Evolutionary conservation across 306 rosid species (phyloP).

Genomic region (Spatholobus suberectus): DNA sequence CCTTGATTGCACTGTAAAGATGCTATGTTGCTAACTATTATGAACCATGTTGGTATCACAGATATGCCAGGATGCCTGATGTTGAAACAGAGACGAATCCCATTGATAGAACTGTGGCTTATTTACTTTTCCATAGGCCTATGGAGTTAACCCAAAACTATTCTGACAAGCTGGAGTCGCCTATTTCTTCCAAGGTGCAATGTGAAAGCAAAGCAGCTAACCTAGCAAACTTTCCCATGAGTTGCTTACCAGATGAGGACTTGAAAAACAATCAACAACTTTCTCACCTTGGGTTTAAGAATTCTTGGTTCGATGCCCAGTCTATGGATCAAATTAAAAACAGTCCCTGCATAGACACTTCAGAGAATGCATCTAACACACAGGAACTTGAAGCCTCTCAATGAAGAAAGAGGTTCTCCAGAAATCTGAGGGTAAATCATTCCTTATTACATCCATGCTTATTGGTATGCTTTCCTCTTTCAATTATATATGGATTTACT

Average conservation of each 20-base stretch:
- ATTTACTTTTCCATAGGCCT: constrained; percentile 86
- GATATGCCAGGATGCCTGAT: constrained; percentile 58
- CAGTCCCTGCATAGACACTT: constrained; percentile 57
- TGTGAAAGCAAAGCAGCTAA: constrained; percentile 48
- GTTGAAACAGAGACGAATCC: constrained; percentile 88
- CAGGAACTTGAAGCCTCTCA: constrained; percentile 66
- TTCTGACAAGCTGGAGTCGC: constrained; percentile 56
- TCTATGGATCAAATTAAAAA: constrained; percentile 48
- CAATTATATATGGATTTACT: constrained; percentile 48
- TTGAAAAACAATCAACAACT: constrained; percentile 44
- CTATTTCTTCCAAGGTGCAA: constrained; percentile 53
- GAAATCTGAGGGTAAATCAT: constrained; percentile 65
- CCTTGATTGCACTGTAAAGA: constrained; percentile 16
- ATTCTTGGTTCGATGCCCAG: constrained; percentile 47
- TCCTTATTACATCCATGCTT: constrained; percentile 52
- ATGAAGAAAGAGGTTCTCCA: constrained; percentile 47
- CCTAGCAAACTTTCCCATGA: constrained; percentile 42
- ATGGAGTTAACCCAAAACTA: constrained; percentile 58
- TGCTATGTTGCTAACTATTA: constrained; percentile 35
- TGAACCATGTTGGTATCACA: constrained; percentile 44
- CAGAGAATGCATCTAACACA: constrained; percentile 62
- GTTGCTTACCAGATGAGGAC: constrained; percentile 51
- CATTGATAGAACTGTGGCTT: constrained; percentile 90
- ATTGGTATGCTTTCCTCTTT: constrained; percentile 23
- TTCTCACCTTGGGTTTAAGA: constrained; percentile 51